phyloP scores from a whole-genome alignment of 768 basidiomycete species.

The Amanita muscaria region DNA sequence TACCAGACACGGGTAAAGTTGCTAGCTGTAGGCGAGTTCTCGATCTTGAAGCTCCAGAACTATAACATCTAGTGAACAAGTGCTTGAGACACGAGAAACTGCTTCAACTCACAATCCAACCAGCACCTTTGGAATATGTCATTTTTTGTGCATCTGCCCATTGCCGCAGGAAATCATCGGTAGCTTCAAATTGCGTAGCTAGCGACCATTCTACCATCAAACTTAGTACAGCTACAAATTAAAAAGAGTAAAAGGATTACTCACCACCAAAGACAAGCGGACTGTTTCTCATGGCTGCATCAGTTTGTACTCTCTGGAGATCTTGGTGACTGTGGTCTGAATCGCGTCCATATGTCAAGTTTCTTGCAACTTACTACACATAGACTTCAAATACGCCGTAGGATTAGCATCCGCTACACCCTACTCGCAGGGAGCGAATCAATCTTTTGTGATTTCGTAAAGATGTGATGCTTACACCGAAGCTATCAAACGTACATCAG shows the following conservation, averaged over 20 bases:
- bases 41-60: constrained; percentile 71
- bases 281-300: constrained; percentile 27
- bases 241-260: neutral
- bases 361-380: constrained; percentile 51
- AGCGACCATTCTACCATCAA: constrained; percentile 36
- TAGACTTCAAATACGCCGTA: constrained; percentile 52
- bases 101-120: constrained; percentile 51
- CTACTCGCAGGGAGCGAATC: constrained; percentile 22
- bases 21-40: constrained; percentile 42
- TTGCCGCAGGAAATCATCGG: constrained; percentile 48
- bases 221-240: neutral
- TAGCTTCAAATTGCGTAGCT: constrained; percentile 54
- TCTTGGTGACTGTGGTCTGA: constrained; percentile 31
- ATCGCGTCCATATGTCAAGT: neutral
- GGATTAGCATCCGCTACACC: constrained; percentile 62
- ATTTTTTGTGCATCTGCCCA: constrained; percentile 77
- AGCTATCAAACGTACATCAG: constrained; percentile 25
- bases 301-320: constrained; percentile 40
- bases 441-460: constrained; percentile 9
- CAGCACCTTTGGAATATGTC: constrained; percentile 47
- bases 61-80: constrained; percentile 6
- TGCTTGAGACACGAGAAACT: neutral
- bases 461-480: constrained; percentile 37
- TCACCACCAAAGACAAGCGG: constrained; percentile 34
- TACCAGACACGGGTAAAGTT: constrained; percentile 24